phyloP scores from a whole-genome alignment of 2,329 filamentous ascomycete genomes.

The Aspergillus sergii region DNA sequence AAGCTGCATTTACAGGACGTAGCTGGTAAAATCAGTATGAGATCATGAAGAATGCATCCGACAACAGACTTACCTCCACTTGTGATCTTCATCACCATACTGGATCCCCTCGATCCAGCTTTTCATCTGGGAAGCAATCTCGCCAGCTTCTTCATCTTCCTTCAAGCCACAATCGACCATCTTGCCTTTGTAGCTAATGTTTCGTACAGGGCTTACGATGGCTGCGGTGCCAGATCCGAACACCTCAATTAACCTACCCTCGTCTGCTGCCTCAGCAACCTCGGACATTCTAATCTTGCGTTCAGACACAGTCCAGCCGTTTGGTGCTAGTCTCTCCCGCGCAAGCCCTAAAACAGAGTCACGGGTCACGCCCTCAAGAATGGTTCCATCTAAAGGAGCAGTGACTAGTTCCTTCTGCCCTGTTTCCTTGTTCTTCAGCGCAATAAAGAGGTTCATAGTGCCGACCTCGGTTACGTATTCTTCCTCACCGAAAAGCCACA shows the following conservation, averaged over 20 bases:
- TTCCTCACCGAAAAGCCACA: slow-evolving; percentile 96
- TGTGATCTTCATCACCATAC: slow-evolving; percentile 89
- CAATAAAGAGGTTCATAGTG: slow-evolving; percentile 98
- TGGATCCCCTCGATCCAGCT: slow-evolving; percentile 95
- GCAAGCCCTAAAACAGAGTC: slow-evolving; percentile 89
- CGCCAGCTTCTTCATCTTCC: slow-evolving; percentile 81
- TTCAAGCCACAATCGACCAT: slow-evolving; percentile 80
- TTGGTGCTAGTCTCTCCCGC: slow-evolving; percentile 74
- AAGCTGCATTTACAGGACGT: slow-evolving; percentile 25
- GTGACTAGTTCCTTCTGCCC: slow-evolving; percentile 91
- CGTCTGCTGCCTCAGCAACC: slow-evolving; percentile 75
- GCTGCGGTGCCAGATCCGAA: slow-evolving; percentile 94
- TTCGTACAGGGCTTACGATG: slow-evolving; percentile 86
- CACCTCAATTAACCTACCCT: slow-evolving; percentile 86
- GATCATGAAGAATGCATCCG: neutral
- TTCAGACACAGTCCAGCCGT: slow-evolving; percentile 89
- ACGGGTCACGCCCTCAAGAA: slow-evolving; percentile 90
- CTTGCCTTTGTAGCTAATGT: slow-evolving; percentile 84
- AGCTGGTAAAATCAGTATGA: slow-evolving; percentile 22
- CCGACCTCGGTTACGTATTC: slow-evolving; percentile 96
- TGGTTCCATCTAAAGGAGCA: slow-evolving; percentile 94
- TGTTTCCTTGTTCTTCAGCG: slow-evolving; percentile 79
- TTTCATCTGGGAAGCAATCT: slow-evolving; percentile 85
- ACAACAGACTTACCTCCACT: slow-evolving; percentile 73
- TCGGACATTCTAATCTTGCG: slow-evolving; percentile 91